Conservation (phyloP, 805 yeast species). For the Suhomyces sp. region DNA sequence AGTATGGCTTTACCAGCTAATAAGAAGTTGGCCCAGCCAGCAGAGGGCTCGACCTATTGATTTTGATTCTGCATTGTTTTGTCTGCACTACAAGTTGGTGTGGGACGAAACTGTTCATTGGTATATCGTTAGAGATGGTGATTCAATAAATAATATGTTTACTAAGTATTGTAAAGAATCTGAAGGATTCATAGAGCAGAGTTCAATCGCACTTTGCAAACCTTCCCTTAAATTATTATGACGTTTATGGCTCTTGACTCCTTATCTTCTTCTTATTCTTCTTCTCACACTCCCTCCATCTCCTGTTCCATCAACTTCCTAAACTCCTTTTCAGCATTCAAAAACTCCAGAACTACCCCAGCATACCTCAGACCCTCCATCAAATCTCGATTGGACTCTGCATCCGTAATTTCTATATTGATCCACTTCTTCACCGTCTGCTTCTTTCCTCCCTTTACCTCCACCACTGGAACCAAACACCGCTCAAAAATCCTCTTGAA, state of each 20-base stretch:
- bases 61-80: background rate
- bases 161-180: no score
- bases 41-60: slow-evolving; percentile 75
- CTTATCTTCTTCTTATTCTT: no score
- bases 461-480: slow-evolving; percentile 29
- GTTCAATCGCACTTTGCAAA: no score
- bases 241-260: no score
- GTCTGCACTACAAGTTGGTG: background rate
- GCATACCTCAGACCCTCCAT: slow-evolving; percentile 19
- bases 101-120: no score
- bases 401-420: slow-evolving; percentile 39
- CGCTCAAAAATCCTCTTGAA: slow-evolving; percentile 43
- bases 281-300: no score
- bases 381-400: slow-evolving; percentile 29
- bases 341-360: slow-evolving; percentile 31
- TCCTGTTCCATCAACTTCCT: slow-evolving; percentile 30
- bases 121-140: no score
- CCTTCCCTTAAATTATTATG: no score
- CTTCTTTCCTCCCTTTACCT: slow-evolving; percentile 27
- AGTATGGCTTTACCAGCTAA: slow-evolving; percentile 79
- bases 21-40: slow-evolving; percentile 85
- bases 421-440: slow-evolving; percentile 29
- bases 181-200: no score
- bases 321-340: slow-evolving; percentile 39
- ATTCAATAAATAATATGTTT: no score